A percentile compares a stretch with the other conserved stretches of the same genome.
Evolutionary conservation across 345 rosid genomes (phyloP).

Genomic region (Euphorbia lathyris): DNA sequence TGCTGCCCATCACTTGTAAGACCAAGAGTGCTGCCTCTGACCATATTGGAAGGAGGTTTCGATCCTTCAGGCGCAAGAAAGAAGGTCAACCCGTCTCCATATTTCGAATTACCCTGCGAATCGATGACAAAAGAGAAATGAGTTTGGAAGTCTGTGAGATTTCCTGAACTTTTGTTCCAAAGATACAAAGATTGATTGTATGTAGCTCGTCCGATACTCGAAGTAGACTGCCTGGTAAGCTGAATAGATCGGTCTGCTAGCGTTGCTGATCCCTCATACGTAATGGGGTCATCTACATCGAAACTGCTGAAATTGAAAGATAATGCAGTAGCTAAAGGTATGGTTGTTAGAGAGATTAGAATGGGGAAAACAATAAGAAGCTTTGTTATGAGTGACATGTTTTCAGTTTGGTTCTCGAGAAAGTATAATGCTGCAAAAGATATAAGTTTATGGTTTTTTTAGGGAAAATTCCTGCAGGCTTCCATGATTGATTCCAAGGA

Average conservation of each 20-base stretch:
- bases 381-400: background rate
- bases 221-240: slow-evolving; percentile 34
- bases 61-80: slow-evolving; percentile 45
- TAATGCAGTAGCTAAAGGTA: background rate
- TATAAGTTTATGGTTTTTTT: no score
- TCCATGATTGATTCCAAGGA: no score
- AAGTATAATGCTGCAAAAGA: background rate
- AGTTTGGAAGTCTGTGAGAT: slow-evolving; percentile 47
- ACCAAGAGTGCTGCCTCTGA: background rate
- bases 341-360: background rate
- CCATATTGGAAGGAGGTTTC: slow-evolving; percentile 31
- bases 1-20: slow-evolving; percentile 27
- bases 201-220: slow-evolving; percentile 46
- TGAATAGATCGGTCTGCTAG: slow-evolving; percentile 25
- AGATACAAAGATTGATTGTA: slow-evolving; percentile 34
- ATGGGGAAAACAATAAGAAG: background rate
- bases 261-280: slow-evolving; percentile 39
- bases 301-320: slow-evolving; percentile 40
- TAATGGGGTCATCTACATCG: slow-evolving; percentile 19
- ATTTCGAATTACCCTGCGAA: background rate
- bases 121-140: slow-evolving; percentile 40
- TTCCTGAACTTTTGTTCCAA: slow-evolving; percentile 38
- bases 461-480: no score
- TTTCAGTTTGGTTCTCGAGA: background rate
- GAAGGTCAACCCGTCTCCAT: slow-evolving; percentile 52